Percentiles rank a stretch among this genome's conserved stretches.
phyloP scores from a whole-genome alignment of 1,139 yeast species.

The Suhomyces terraborum region DNA sequence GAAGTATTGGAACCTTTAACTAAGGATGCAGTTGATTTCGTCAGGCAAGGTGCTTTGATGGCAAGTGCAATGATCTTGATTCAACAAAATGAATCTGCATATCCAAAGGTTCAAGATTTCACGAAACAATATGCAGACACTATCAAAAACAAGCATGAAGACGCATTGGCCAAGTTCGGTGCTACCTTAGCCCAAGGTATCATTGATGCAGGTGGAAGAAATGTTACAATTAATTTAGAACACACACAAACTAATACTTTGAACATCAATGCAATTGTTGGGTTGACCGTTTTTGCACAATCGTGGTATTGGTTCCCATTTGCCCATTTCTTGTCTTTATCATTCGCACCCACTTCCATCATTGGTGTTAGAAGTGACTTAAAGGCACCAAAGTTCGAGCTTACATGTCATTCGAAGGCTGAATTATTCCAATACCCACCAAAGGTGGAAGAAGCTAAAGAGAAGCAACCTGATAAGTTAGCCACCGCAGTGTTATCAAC shows the following conservation, averaged over 20 bases:
- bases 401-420: constrained; percentile 79
- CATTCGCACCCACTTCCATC: constrained; percentile 90
- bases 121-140: constrained; percentile 76
- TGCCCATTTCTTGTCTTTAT: constrained; percentile 87
- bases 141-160: constrained; percentile 86
- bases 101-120: constrained; percentile 77
- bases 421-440: constrained; percentile 90
- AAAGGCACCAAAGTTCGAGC: constrained; percentile 80
- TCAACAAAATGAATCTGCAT: constrained; percentile 86
- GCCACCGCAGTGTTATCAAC: constrained; percentile 94
- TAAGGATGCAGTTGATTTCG: constrained; percentile 94
- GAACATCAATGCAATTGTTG: constrained; percentile 89
- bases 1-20: constrained; percentile 91
- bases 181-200: constrained; percentile 97
- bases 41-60: constrained; percentile 95
- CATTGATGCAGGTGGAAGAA: constrained; percentile 98
- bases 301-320: constrained; percentile 99
- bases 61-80: constrained; percentile 91
- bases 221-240: constrained; percentile 91
- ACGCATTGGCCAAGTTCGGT: constrained; percentile 96
- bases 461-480: constrained; percentile 84
- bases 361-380: constrained; percentile 86
- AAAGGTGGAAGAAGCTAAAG: constrained; percentile 75
- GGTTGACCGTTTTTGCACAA: constrained; percentile 85
- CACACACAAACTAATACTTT: constrained; percentile 89